Evolutionary conservation across 2,329 filamentous ascomycete genomes (phyloP).

Genomic region (Plectosphaerella plurivora): DNA sequence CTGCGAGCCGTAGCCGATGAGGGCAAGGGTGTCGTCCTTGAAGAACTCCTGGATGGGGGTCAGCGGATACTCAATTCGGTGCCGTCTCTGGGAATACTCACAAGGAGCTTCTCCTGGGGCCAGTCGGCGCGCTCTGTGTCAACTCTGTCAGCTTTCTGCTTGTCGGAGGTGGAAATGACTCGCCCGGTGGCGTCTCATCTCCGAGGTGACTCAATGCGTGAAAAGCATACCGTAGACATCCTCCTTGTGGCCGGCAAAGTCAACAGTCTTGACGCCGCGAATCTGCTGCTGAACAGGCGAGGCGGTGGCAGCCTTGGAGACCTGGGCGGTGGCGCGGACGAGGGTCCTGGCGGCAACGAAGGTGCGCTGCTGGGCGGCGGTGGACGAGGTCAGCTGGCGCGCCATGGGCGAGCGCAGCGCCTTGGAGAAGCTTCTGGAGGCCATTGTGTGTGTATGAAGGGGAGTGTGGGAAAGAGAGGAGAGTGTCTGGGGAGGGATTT

Average conservation of each 20-base stretch:
- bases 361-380: conserved; percentile 50
- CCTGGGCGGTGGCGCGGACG: conserved; percentile 46
- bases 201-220: background rate
- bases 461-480: conserved; percentile 24
- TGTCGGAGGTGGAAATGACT: conserved; percentile 6
- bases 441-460: conserved; percentile 55
- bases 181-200: background rate
- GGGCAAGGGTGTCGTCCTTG: conserved; percentile 98
- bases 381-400: conserved; percentile 57
- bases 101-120: conserved; percentile 96
- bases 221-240: conserved; percentile 76
- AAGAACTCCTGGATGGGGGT: conserved; percentile 75
- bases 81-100: conserved; percentile 58
- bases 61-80: too few relatives aligned
- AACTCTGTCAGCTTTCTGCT: conserved; percentile 17
- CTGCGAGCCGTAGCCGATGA: conserved; percentile 97
- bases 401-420: conserved; percentile 59
- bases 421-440: conserved; percentile 70
- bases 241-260: conserved; percentile 96
- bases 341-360: conserved; percentile 57
- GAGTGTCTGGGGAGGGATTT: conserved; percentile 18
- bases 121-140: conserved; percentile 91
- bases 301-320: conserved; percentile 32
- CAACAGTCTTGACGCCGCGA: conserved; percentile 95
- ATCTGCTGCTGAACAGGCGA: conserved; percentile 64